A percentile compares a stretch with the other conserved stretches of the same genome.
These are phyloP conservation scores for Wickerhamiella brachini DNA, from an alignment of 805 yeast species.

Conservation along the genomic window DNA sequence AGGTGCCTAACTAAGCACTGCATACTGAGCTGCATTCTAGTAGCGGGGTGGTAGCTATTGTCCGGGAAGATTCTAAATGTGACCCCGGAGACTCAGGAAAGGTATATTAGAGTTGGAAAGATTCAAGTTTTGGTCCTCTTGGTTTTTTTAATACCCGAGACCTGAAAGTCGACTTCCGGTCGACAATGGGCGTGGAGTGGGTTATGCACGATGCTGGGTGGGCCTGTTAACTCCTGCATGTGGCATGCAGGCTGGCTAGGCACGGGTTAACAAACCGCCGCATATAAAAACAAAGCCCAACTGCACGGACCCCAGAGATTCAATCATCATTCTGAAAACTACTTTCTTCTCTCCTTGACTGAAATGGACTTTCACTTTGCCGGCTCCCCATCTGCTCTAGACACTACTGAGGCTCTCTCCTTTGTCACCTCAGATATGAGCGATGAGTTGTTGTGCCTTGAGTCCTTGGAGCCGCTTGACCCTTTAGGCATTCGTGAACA, in stretches of 20 bases:
- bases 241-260: neutral
- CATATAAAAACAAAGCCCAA: neutral
- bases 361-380: neutral
- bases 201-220: neutral
- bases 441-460: neutral
- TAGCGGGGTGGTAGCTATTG: neutral
- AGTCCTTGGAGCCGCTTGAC: neutral
- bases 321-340: neutral
- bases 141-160: too few species aligned
- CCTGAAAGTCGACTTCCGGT: neutral
- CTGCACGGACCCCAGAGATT: neutral
- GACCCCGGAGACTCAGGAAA: too few species aligned
- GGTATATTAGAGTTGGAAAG: too few species aligned
- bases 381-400: neutral
- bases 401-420: neutral
- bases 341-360: neutral
- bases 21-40: neutral
- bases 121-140: too few species aligned
- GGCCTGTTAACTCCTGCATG: neutral
- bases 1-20: neutral
- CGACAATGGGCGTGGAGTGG: neutral
- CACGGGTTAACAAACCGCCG: neutral
- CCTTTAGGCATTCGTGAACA: neutral
- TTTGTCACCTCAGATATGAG: neutral
- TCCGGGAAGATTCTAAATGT: too few species aligned